Evolutionary conservation across 345 rosid species (phyloP).

Genomic region (Eutrema yunnanense): DNA sequence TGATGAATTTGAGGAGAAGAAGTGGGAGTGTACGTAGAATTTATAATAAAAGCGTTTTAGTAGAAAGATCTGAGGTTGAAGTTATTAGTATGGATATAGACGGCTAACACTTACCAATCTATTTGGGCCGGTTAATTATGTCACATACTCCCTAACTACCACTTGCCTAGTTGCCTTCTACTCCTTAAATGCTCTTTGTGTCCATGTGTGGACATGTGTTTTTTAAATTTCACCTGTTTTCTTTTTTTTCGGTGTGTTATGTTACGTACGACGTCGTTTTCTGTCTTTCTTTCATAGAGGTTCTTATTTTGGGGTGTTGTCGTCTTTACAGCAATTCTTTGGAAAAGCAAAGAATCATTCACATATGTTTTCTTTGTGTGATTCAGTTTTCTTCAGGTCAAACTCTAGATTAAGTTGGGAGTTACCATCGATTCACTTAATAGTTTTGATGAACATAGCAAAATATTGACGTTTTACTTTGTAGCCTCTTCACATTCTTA

Average conservation of each 20-base stretch:
- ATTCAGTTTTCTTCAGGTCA: background rate
- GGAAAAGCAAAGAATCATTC: background rate
- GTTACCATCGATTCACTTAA: background rate
- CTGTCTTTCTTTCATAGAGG: background rate
- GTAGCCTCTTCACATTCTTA: background rate
- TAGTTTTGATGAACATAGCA: background rate
- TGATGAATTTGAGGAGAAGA: constrained; percentile 21
- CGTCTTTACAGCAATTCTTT: background rate
- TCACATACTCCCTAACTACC: constrained; percentile 28
- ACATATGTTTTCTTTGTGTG: background rate
- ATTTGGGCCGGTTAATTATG: constrained; percentile 18
- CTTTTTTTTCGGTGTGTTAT: background rate
- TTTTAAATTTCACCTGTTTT: background rate
- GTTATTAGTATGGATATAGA: constrained; percentile 11
- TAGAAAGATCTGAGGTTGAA: constrained; percentile 18
- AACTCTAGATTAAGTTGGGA: background rate
- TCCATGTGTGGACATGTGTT: constrained; percentile 28
- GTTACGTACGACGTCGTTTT: background rate
- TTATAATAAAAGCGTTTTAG: constrained; percentile 22
- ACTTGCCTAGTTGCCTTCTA: constrained; percentile 18
- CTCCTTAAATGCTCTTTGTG: constrained; percentile 20
- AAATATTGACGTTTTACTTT: background rate
- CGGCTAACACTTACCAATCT: constrained; percentile 26
- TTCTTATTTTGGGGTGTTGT: background rate
- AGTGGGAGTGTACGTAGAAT: constrained; percentile 13